These are phyloP conservation scores for Saitozyma podzolica DNA, from an alignment of 768 basidiomycete species.

Conservation along the genomic window DNA sequence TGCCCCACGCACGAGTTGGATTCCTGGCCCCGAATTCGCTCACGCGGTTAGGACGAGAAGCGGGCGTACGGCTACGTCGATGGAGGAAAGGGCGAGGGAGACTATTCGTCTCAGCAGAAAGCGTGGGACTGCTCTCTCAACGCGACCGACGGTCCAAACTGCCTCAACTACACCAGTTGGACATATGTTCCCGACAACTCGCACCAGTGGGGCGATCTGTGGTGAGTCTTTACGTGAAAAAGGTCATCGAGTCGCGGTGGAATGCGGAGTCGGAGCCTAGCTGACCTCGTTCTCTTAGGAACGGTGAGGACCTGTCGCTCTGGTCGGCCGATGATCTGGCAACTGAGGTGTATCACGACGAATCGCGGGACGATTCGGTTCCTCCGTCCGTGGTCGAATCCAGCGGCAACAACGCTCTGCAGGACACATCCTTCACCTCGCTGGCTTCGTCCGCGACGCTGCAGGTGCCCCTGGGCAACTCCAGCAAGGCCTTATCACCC, in stretches of 20 bases:
- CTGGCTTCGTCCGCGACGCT: constrained; percentile 9
- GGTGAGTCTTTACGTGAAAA: constrained; percentile 54
- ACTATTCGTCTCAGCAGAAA: constrained; percentile 73
- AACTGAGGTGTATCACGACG: constrained; percentile 29
- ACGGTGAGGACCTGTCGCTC: constrained; percentile 88
- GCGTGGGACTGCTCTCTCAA: constrained; percentile 59
- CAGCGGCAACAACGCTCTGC: constrained; percentile 16
- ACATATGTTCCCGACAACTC: constrained; percentile 62
- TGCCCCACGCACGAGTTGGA: not conserved
- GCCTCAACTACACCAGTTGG: constrained; percentile 55
- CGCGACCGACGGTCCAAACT: constrained; percentile 54
- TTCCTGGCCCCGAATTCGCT: not conserved
- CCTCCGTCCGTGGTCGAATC: not conserved
- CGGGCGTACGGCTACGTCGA: constrained; percentile 74
- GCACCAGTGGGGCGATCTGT: constrained; percentile 90
- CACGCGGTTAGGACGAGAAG: constrained; percentile 65
- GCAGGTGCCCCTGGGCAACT: not conserved
- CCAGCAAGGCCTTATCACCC: constrained; percentile 21
- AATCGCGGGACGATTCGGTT: not conserved
- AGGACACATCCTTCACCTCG: constrained; percentile 10
- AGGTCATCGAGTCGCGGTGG: not conserved
- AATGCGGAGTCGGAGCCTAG: not conserved
- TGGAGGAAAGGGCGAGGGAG: constrained; percentile 66
- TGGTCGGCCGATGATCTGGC: constrained; percentile 73
- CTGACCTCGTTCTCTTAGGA: constrained; percentile 47